These are phyloP conservation scores for Paramecium sexaurelia DNA, from an alignment of 73 alveolate species.

Conservation along the genomic window DNA sequence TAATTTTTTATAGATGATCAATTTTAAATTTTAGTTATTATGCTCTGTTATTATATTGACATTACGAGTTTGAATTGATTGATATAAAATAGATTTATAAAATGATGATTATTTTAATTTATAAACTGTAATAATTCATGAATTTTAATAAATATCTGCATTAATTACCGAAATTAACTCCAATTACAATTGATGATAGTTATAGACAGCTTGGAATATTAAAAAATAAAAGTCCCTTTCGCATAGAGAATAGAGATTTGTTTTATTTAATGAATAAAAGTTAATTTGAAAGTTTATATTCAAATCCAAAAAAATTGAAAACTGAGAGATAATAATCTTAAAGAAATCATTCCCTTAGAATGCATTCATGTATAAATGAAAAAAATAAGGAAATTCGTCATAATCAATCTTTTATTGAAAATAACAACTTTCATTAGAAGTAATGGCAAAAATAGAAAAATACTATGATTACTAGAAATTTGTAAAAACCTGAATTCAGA, in stretches of 20 bases:
- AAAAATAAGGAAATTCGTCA: background rate
- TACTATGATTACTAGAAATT: background rate
- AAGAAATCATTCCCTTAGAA: background rate
- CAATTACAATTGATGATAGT: background rate
- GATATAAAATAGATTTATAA: too few relatives aligned
- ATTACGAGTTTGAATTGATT: too few relatives aligned
- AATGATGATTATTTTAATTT: too few relatives aligned
- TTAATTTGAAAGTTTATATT: background rate
- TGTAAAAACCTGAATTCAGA: background rate
- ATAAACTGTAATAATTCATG: background rate
- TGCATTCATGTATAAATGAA: background rate
- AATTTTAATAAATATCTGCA: background rate
- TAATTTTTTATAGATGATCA: too few relatives aligned
- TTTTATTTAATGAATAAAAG: background rate
- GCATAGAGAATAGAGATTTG: background rate
- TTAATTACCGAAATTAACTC: background rate
- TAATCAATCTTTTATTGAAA: background rate
- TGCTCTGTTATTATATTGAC: too few relatives aligned
- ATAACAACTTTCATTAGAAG: background rate
- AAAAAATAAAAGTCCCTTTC: background rate
- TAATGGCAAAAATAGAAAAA: background rate
- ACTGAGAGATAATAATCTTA: background rate
- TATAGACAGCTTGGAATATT: background rate
- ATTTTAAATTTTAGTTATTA: too few relatives aligned
- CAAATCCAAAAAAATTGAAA: background rate